Conservation (phyloP, 2,329 filamentous ascomycete species). For the Cercospora berteroae region DNA sequence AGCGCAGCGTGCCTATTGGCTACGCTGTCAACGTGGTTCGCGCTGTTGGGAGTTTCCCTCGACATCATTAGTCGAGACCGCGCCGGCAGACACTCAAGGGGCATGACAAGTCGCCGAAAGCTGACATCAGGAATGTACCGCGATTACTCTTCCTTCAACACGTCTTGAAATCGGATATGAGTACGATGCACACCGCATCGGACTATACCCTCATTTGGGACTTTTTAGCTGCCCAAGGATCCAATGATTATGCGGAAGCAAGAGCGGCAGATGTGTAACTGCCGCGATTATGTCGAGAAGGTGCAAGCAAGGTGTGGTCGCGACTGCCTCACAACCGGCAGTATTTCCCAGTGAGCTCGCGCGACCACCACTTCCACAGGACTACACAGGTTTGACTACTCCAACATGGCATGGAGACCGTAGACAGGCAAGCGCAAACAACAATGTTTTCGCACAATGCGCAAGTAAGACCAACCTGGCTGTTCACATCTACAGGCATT, state of each 20-base stretch:
- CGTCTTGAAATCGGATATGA: not conserved
- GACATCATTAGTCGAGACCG: not conserved
- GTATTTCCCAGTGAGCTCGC: not conserved
- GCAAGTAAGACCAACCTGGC: not conserved
- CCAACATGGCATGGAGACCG: not conserved
- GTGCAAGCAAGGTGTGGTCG: not conserved
- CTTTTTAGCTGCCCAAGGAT: not conserved
- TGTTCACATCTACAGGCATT: not conserved
- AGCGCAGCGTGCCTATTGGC: not conserved
- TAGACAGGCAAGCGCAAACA: not conserved
- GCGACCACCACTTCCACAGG: not conserved
- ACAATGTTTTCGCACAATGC: not conserved
- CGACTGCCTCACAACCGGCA: not conserved
- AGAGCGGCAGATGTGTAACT: not conserved
- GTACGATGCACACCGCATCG: not conserved
- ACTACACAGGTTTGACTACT: not conserved
- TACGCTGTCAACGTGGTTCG: not conserved
- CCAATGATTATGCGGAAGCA: not conserved
- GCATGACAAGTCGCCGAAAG: not conserved
- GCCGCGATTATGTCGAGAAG: not conserved
- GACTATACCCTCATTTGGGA: not conserved
- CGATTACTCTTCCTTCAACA: not conserved
- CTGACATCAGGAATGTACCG: not conserved
- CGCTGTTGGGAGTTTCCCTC: not conserved
- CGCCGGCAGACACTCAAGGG: not conserved